Base-by-base conservation (phyloP, 176 grass and related monocot genomes). In the Zoysia pacifica region DNA sequence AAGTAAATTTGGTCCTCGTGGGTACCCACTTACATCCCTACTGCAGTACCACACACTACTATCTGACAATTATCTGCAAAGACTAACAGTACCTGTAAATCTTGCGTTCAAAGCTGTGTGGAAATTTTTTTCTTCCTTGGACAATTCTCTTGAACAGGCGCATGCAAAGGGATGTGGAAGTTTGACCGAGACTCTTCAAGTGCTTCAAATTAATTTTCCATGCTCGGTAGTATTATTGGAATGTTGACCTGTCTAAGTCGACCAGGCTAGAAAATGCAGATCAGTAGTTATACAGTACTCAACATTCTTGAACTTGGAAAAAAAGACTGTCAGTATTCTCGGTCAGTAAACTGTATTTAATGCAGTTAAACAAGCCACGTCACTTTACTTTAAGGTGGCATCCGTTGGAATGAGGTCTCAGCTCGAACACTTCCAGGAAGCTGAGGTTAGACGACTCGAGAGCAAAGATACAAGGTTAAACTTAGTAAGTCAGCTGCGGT, bases 161-260 rank as follows among this genome's bases (percentile, higher is more conserved):
- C 56, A 43, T 70, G 54, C 13, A 16, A 54, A 48, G 11, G 47
- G 55, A 38, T 69, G 55, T 9, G 14, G 11, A 81, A 67, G 72
- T 64, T 77, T 76, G 85, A 82, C 72, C 85, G 70, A 63, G 78
- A 70, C 13, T 69, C 62, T 20, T 43, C 50, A 47, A 51, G 41
- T 53, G 60, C 40, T 56, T 74, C 72, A 44, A 41, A 74, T 74
- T 38, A 41, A 74, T 74, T 38, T 58, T 41, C 18, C 64, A 80
- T 76, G 20, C 15, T 79, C 5, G n/a, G 2, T 38, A 77, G 28
- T 1, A 56, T 15, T 1, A 56, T 15, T 56, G 9, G 36, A 85
- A 73, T 48, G 40, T 45, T 45, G 53, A 52, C 54, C 4, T 37
- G 36, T 45, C 45, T 48, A 43, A 45, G 9, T 37, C 44, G 5